Conservation (phyloP, 805 yeast species). For the Kodamaea restingae region DNA sequence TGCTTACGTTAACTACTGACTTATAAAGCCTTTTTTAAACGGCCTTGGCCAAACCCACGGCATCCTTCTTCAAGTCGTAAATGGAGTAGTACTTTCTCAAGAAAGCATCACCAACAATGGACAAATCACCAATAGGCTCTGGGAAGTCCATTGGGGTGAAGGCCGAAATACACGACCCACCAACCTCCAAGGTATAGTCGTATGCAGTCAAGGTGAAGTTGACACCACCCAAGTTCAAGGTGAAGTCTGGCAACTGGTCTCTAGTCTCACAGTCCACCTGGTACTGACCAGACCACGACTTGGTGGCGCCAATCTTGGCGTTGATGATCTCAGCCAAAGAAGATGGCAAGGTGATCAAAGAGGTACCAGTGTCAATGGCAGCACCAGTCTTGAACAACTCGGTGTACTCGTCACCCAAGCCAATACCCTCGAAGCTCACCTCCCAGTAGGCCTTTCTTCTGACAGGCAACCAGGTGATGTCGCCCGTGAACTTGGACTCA, state of each 20-base stretch:
- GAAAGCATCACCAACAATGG: constrained; percentile 96
- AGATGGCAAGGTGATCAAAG: constrained; percentile 90
- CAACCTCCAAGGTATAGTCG: constrained; percentile 90
- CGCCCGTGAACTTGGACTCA: constrained; percentile 68
- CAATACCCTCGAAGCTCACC: constrained; percentile 86
- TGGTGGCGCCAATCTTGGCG: constrained; percentile 94
- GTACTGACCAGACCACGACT: constrained; percentile 97
- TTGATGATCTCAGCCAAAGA: constrained; percentile 94
- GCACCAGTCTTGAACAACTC: constrained; percentile 83
- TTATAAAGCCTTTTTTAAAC: constrained; percentile 14
- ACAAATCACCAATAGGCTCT: constrained; percentile 92
- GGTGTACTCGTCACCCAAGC: constrained; percentile 90
- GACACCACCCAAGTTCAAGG: constrained; percentile 84
- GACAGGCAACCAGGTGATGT: constrained; percentile 92
- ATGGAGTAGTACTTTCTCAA: constrained; percentile 91
- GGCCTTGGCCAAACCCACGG: constrained; percentile 91
- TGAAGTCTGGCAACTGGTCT: constrained; percentile 82
- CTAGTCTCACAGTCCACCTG: constrained; percentile 85
- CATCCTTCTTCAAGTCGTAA: constrained; percentile 84
- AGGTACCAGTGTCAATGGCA: constrained; percentile 98
- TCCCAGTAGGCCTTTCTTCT: constrained; percentile 99
- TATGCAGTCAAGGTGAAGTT: constrained; percentile 86
- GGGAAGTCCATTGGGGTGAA: constrained; percentile 98
- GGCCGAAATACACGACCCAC: constrained; percentile 94
- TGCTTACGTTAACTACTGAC: background rate